Evolutionary conservation across 352 stramenopile species (phyloP), one percentile per base, ranked within the genome.

Genomic region (Phytophthora pluvialis): DNA sequence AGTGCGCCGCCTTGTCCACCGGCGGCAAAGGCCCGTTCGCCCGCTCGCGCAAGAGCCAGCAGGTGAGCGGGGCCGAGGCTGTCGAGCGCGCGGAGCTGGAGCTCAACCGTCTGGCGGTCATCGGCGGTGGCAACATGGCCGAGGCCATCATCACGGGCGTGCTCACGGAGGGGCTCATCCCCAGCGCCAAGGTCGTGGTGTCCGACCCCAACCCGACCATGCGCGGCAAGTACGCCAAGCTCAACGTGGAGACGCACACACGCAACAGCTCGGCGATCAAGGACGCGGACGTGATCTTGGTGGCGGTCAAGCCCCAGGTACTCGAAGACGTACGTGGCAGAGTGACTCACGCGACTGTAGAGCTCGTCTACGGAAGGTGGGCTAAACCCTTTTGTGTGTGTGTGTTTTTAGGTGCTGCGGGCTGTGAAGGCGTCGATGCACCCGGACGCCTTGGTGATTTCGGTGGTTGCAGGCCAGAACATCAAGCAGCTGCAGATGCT

Each of bases 221-320:
- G 40, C 78, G 82, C 28, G 46, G 75, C 26, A 91, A 91, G 65
- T 94, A 91, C 64, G 64, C 68, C 28, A 64, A 76, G 33, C 71
- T 80, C 53, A 56, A 85, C 31, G 80, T 94, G 35, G 57, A 73
- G 31, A 88, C 86, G 1, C 86, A 80, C 55, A 79, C 86, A 50
- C 72, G 80, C 38, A 94, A 93, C 45, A 70, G 77, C 45, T 60
- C 59, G 3, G 83, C 86, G 6, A 72, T 93, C 12, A 82, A 86
- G 29, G 83, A 88, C 51, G 86, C 90, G n/a, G 86, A 98, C 55
- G 79, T 98, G 33, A 90, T 98, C 60, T 80, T 99, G 31, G 78
- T 97, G 51, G 93, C 91, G 6, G 92, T 98, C 15, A 99, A 99
- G 73, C 96, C 96, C 10, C 96, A 98, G 84, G 97, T 98, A 67